These are phyloP conservation scores for Curvularia lunata DNA, from an alignment of 2,329 filamentous ascomycete genomes.

Conservation along the genomic window DNA sequence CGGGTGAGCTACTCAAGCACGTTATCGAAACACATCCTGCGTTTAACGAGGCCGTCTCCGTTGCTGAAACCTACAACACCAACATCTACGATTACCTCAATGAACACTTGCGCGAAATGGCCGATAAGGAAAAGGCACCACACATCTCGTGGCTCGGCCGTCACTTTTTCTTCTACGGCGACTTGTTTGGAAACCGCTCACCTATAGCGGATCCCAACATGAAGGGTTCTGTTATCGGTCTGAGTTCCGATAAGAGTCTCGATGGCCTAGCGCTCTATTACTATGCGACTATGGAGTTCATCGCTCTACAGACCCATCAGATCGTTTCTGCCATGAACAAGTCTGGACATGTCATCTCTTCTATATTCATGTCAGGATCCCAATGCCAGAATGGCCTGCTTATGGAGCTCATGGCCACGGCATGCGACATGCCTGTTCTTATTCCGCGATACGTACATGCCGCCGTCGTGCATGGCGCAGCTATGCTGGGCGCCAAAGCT, in stretches of 20 bases:
- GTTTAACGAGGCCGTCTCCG: slow-evolving; percentile 77
- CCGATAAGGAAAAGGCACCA: slow-evolving; percentile 71
- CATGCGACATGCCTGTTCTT: slow-evolving; percentile 88
- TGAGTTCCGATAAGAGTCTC: slow-evolving; percentile 84
- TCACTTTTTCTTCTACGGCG: slow-evolving; percentile 98
- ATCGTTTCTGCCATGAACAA: slow-evolving; percentile 95
- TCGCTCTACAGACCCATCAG: slow-evolving; percentile 93
- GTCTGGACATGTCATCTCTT: slow-evolving; percentile 83
- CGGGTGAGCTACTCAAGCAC: slow-evolving; percentile 91
- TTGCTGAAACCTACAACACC: slow-evolving; percentile 80
- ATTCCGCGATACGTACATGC: slow-evolving; percentile 94
- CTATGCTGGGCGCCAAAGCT: slow-evolving; percentile 98
- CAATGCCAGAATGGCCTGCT: slow-evolving; percentile 96
- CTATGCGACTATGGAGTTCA: slow-evolving; percentile 97
- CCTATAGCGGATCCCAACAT: slow-evolving; percentile 92
- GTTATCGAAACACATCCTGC: slow-evolving; percentile 95
- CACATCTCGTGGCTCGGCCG: slow-evolving; percentile 84
- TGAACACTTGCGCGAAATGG: slow-evolving; percentile 79
- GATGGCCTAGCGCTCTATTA: slow-evolving; percentile 91
- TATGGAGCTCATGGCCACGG: slow-evolving; percentile 89
- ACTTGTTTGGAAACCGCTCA: slow-evolving; percentile 95
- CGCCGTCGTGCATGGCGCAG: slow-evolving; percentile 95
- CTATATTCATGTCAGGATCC: slow-evolving; percentile 98
- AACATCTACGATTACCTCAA: slow-evolving; percentile 98
- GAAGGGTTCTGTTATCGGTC: slow-evolving; percentile 85